A percentile compares a stretch with the other conserved stretches of the same genome.
These are phyloP conservation scores for Fusarium nodosum DNA, from an alignment of 2,329 filamentous ascomycete genomes.

Conservation along the genomic window DNA sequence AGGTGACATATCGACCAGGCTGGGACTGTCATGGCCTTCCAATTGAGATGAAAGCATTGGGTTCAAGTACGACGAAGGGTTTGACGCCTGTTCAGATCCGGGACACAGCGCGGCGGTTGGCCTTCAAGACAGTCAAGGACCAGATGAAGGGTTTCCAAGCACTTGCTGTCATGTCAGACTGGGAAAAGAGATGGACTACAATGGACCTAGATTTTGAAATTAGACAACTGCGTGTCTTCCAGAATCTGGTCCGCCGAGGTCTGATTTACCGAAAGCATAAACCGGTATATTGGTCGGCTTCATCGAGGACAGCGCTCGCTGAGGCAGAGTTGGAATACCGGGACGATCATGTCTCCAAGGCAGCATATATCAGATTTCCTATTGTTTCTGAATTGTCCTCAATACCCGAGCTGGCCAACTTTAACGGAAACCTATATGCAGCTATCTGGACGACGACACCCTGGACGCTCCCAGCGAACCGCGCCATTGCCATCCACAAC, in stretches of 20 bases:
- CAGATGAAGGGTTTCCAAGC: slow-evolving; percentile 81
- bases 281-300: slow-evolving; percentile 89
- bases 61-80: slow-evolving; percentile 60
- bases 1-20: slow-evolving; percentile 86
- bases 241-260: slow-evolving; percentile 78
- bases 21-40: slow-evolving; percentile 99
- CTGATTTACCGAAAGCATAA: slow-evolving; percentile 84
- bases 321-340: slow-evolving; percentile 89
- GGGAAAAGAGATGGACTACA: slow-evolving; percentile 81
- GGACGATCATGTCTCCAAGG: slow-evolving; percentile 77
- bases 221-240: slow-evolving; percentile 80
- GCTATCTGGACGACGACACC: slow-evolving; percentile 99
- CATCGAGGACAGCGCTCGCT: slow-evolving; percentile 81
- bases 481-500: slow-evolving; percentile 84
- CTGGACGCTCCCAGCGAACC: slow-evolving; percentile 96
- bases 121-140: slow-evolving; percentile 74
- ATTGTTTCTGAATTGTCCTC: slow-evolving; percentile 62
- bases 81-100: slow-evolving; percentile 72
- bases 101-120: slow-evolving; percentile 73
- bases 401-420: slow-evolving; percentile 54
- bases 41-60: slow-evolving; percentile 95
- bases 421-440: slow-evolving; percentile 73
- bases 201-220: slow-evolving; percentile 84
- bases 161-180: slow-evolving; percentile 85
- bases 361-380: slow-evolving; percentile 86